Base-by-base conservation (phyloP, 164 flowering plant genomes). In the Echeveria elegans region DNA sequence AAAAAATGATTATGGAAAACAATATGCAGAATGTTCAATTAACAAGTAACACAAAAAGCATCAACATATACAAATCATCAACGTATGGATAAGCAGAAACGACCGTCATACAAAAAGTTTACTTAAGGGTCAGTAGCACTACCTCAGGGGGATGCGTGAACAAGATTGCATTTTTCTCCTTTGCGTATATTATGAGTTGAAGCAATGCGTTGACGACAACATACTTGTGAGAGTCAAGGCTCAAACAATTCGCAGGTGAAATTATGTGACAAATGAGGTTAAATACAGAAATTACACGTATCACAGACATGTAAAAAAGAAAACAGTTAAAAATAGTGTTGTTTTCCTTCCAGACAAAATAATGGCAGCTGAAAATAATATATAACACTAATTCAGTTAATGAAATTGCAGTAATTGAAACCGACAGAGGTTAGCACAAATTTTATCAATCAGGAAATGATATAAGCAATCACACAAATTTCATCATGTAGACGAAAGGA, bases 91-190 rank as follows among this genome's bases (percentile, higher is more conserved):
- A 29, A 7, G 1, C 1, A 61, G 18, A 56, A 28, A 32, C 8
- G 61, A 28, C 5, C 5, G 15, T 32, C 6, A 12, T 18, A 19
- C 18, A 56, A 43, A 56, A 56, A 11, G 19, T 28, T 56, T 2
- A 12, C 32, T 2, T 6, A 52, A 52, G 15, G 14, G 7, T 14
- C 40, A 70, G 63, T 62, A 30, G 69, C 66, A 83, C 75, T 75
- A 94, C 97, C 52, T 71, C 71, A 19, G 82, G 96, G 66, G 96
- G 90, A 79, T 88, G 80, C 38, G 97, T 91, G 68, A 88, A 88
- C 61, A 91, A 66, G 64, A 91, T 86, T 0, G 97, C 96, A 30
- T 88, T 86, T 86, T 94, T 94, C 72, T 85, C 96, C 85, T 88
- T 89, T 12, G 78, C 77, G 83, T 79, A 80, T 32, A 85, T 76